Percentiles rank a stretch among this genome's conserved stretches.
phyloP scores from a whole-genome alignment of 305 asterid genomes.

The Solanum hybrid region DNA sequence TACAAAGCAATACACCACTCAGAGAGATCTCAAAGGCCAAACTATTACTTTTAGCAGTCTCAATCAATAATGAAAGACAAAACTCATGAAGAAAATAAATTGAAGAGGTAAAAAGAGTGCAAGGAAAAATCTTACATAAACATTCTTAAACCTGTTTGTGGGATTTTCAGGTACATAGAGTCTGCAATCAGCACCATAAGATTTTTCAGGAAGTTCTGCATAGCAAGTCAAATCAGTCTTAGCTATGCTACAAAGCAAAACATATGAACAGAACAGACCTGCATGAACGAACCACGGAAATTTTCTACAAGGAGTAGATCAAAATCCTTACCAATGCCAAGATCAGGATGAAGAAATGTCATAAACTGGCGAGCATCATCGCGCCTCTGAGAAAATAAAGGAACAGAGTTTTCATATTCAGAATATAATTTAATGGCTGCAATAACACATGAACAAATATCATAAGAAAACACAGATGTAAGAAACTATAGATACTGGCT shows the following conservation, averaged over 20 bases:
- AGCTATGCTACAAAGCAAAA: not conserved
- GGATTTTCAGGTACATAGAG: slow-evolving; percentile 84
- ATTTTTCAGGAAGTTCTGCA: slow-evolving; percentile 96
- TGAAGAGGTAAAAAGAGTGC: not conserved
- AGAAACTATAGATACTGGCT: not conserved
- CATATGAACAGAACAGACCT: not conserved
- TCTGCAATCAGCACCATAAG: slow-evolving; percentile 93
- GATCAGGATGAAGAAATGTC: slow-evolving; percentile 85
- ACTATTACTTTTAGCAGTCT: not conserved
- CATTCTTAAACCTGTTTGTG: slow-evolving; percentile 95
- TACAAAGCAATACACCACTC: slow-evolving; percentile 13
- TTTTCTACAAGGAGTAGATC: not conserved
- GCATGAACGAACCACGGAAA: not conserved
- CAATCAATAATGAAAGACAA: slow-evolving; percentile 2
- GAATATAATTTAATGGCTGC: not conserved
- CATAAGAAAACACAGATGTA: not conserved
- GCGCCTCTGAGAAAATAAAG: slow-evolving; percentile 56
- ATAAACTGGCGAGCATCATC: slow-evolving; percentile 85
- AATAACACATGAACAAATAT: not conserved
- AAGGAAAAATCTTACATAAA: slow-evolving; percentile 79
- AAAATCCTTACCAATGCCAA: slow-evolving; percentile 70
- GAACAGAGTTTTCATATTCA: slow-evolving; percentile 5
- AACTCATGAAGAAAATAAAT: not conserved
- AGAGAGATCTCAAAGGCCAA: slow-evolving; percentile 7
- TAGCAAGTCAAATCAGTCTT: not conserved